Conservation (phyloP, 306 rosid species). For the Purshia tridentata region DNA sequence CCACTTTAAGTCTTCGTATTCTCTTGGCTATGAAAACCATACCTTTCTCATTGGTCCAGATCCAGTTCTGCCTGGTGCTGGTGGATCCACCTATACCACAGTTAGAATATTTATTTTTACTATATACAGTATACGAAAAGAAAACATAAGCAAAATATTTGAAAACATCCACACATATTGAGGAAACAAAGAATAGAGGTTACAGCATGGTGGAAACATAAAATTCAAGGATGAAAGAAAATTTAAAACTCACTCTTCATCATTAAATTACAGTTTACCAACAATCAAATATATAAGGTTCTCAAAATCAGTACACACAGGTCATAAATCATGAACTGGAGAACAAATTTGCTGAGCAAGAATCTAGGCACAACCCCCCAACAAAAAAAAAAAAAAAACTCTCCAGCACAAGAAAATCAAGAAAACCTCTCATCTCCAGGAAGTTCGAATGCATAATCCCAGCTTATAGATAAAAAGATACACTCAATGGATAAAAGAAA, state of each 20-base stretch:
- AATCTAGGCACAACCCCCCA: too few relatives aligned
- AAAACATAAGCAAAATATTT: neutral
- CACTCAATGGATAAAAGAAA: too few relatives aligned
- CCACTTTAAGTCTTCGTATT: neutral
- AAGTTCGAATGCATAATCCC: too few relatives aligned
- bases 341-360: neutral
- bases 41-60: constrained; percentile 88
- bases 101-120: constrained; percentile 24
- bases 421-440: too few relatives aligned
- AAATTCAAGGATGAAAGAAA: constrained; percentile 11
- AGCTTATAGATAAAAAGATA: too few relatives aligned
- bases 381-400: too few relatives aligned
- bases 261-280: neutral
- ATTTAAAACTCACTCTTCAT: neutral
- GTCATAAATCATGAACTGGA: neutral
- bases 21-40: neutral
- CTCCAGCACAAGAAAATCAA: too few relatives aligned
- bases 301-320: neutral
- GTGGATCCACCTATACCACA: constrained; percentile 61
- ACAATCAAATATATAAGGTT: neutral
- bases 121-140: constrained; percentile 6
- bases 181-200: constrained; percentile 14
- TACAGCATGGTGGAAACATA: neutral
- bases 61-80: constrained; percentile 59
- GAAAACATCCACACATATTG: neutral